These are phyloP conservation scores for Sporothrix sp. DNA, from an alignment of 2,329 filamentous ascomycete species.

Conservation along the genomic window DNA sequence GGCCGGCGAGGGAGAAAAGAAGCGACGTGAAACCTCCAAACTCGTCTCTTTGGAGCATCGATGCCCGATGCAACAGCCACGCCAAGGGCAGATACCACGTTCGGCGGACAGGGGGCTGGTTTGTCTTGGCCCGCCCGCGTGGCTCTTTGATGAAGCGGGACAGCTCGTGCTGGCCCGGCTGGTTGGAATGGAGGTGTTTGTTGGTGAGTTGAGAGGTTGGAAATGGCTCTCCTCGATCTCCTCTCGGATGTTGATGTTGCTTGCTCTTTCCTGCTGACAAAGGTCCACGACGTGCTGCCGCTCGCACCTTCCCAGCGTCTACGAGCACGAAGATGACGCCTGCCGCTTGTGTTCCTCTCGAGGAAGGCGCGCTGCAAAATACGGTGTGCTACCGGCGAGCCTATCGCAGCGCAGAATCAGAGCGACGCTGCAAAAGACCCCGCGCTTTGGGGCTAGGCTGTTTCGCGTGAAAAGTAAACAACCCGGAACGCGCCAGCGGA, in stretches of 20 bases:
- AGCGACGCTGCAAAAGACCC: not conserved
- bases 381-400: not conserved
- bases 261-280: too few species aligned
- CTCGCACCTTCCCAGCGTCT: not conserved
- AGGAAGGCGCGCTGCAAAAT: slow-evolving; percentile 8
- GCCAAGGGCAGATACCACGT: not conserved
- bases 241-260: too few species aligned
- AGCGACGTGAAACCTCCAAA: slow-evolving; percentile 1
- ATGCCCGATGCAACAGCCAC: not conserved
- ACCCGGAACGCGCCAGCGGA: not conserved
- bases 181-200: slow-evolving; percentile 2
- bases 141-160: not conserved
- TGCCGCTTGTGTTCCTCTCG: not conserved
- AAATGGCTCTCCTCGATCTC: not conserved
- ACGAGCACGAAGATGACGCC: too few species aligned
- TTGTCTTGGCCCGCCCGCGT: not conserved
- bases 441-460: not conserved
- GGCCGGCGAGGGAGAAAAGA: too few species aligned
- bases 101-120: not conserved
- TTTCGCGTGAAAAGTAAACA: slow-evolving; percentile 15
- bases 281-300: not conserved
- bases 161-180: slow-evolving; percentile 3
- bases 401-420: slow-evolving; percentile 1
- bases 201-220: not conserved
- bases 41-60: not conserved